phyloP scores from a whole-genome alignment of 2,329 filamentous ascomycete genomes.

The Colletotrichum gigasporum region DNA sequence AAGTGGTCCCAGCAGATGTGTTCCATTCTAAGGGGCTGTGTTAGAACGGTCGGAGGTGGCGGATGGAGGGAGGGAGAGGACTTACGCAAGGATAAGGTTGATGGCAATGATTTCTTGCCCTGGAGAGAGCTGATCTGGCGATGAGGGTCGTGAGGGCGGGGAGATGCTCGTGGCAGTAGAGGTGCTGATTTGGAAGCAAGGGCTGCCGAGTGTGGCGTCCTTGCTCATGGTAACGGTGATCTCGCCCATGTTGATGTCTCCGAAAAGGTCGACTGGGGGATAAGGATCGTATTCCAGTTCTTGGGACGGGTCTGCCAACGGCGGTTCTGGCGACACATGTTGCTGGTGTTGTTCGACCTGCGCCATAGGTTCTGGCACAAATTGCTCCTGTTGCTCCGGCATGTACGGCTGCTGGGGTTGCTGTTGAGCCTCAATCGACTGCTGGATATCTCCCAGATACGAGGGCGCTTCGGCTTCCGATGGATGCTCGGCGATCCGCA shows the following conservation, averaged over 20 bases:
- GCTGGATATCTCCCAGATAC: not conserved
- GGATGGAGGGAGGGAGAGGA: not conserved
- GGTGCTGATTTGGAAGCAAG: constrained; percentile 52
- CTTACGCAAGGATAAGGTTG: constrained; percentile 64
- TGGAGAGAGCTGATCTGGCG: constrained; percentile 40
- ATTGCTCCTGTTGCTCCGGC: not conserved
- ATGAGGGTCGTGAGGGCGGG: constrained; percentile 31
- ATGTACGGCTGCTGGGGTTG: not conserved
- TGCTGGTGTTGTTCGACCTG: constrained; percentile 9
- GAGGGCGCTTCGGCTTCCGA: not conserved
- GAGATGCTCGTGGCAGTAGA: constrained; percentile 35
- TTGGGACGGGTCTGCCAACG: not conserved
- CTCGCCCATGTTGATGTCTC: constrained; percentile 46
- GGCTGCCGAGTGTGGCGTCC: constrained; percentile 51
- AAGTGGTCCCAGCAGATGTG: constrained; percentile 64
- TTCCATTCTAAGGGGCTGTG: constrained; percentile 53
- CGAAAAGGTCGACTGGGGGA: constrained; percentile 40
- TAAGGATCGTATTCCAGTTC: constrained; percentile 22
- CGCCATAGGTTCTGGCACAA: not conserved
- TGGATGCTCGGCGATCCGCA: not conserved
- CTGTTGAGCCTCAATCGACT: not conserved
- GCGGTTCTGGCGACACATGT: constrained; percentile 14
- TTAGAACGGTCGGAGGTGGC: not conserved
- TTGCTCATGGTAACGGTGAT: constrained; percentile 52
- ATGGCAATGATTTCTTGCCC: constrained; percentile 56